Evolutionary conservation across 805 yeast species (phyloP), one percentile per base, ranked within the genome.

Genomic region (Metschnikowia henanensis): DNA sequence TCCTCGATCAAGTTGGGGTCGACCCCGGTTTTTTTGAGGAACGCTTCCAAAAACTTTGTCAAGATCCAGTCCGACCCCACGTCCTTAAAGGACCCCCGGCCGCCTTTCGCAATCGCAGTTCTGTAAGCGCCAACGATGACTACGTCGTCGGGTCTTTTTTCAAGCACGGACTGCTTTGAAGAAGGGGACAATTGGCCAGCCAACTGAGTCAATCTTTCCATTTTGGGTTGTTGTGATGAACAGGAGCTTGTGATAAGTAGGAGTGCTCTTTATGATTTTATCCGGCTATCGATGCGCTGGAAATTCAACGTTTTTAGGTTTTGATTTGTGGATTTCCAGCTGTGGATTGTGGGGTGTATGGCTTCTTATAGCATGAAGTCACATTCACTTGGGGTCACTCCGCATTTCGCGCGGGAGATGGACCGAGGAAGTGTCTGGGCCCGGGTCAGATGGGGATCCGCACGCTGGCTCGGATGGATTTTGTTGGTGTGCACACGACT

Each of bases 51-150:
- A 47, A 92, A 79, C 51, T 78, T 79, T 52, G 77, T 67, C 47
- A 92, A 76, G 18, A 92, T 63, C 66, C 83, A 95, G 58, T 88
- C 97, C 6, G 95, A 78, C 39, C 84, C 80, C 41, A 86, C 77
- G 61, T 90, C 95, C 62, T 84, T 87, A 68, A 91, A 88, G 1
- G 77, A 72, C 38, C 98, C 98, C 63, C 81, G 83, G 39, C 92
- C 89, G 30, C 94, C 97, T 66, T 81, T 87, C 39, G 95, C 81
- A 49, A 88, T 74, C 23, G 98, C 92, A 3, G 97, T 87, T 70
- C 98, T 81, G 73, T 87, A 83, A 26, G 97, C 96, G 37, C 81
- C 84, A 29, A 89, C 90, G 45, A 92, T 81, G 34, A 92, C 97
- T 30, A 92, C 95, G 64, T 92, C 98, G 53, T 87, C 88, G 4